phyloP scores from a whole-genome alignment of 2,329 filamentous ascomycete genomes.

The Akanthomyces muscarius region DNA sequence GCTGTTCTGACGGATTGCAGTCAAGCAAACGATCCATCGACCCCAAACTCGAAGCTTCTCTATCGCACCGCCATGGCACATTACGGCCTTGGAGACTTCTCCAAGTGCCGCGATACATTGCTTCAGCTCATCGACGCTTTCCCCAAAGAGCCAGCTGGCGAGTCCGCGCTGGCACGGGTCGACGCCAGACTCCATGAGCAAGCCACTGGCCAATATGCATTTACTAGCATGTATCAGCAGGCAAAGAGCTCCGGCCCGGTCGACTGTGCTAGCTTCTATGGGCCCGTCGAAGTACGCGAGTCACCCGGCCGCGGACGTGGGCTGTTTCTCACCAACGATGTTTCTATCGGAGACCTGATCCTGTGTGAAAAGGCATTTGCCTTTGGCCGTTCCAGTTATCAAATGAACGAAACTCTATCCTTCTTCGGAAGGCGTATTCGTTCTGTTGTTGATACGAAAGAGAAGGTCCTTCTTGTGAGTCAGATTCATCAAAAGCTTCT shows the following conservation, averaged over 20 bases:
- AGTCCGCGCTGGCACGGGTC: neutral
- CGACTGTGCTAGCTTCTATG: neutral
- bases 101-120: neutral
- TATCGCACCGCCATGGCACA: neutral
- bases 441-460: too few species aligned
- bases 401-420: too few species aligned
- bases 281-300: neutral
- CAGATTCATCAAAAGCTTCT: neutral
- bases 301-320: neutral
- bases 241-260: neutral
- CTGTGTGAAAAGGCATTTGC: neutral
- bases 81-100: neutral
- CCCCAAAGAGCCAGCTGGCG: neutral
- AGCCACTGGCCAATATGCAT: neutral
- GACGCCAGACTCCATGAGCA: neutral
- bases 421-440: too few species aligned
- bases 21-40: neutral
- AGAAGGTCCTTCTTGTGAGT: too few species aligned
- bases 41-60: neutral
- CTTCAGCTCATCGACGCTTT: neutral
- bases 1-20: neutral
- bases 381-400: neutral
- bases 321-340: neutral
- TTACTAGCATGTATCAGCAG: neutral
- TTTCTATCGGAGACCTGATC: neutral